Base-by-base conservation (phyloP, 164 flowering plant genomes). In the Protea cynaroides region DNA sequence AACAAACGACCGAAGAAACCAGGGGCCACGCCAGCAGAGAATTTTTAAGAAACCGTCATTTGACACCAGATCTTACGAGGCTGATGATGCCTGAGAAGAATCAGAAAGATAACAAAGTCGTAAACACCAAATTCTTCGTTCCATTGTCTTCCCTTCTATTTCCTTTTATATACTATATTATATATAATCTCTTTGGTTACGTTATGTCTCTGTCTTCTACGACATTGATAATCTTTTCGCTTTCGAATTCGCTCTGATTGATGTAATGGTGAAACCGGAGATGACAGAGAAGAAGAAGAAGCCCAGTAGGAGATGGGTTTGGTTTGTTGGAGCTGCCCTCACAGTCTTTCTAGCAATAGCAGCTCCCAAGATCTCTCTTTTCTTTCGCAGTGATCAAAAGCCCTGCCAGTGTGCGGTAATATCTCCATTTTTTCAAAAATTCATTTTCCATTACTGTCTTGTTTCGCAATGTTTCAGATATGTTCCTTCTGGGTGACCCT, bases 341-440 rank as follows among this genome's bases (percentile, higher is more conserved):
- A 63, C 61, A 24, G 56, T 72, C 37, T 59, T 65, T 11, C 44
- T 75, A 7, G 72, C 71, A 8, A 44, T 59, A 15, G 65, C 63
- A 29, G 68, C 64, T 25, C 62, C 72, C 19, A 75, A 62, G 65
- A 49, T 71, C 72, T 68, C 75, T 0, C 58, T 62, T 21, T 61
- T 62, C 8, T 54, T 29, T 37, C 60, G 23, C 18, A 44, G 37
- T 25, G 59, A 37, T 14, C 34, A 29, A 29, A 60, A 69, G 58
- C 44, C 67, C 15, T 75, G 73, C 65, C 47, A 63, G 1, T 72
- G 75, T 51, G 55, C 55, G 58, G 62, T 69, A 63, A 43, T 25
- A 47, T 25, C 23, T n/a, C 4, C 49, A 3, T 58, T 11, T 19
- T 11, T n/a, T 23, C 25, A 25, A 29, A 4, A 29, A 29, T 29